Evolutionary conservation across 768 basidiomycete species (phyloP), one percentile per base, ranked within the genome.

Genomic region (Coprinopsis sp.): DNA sequence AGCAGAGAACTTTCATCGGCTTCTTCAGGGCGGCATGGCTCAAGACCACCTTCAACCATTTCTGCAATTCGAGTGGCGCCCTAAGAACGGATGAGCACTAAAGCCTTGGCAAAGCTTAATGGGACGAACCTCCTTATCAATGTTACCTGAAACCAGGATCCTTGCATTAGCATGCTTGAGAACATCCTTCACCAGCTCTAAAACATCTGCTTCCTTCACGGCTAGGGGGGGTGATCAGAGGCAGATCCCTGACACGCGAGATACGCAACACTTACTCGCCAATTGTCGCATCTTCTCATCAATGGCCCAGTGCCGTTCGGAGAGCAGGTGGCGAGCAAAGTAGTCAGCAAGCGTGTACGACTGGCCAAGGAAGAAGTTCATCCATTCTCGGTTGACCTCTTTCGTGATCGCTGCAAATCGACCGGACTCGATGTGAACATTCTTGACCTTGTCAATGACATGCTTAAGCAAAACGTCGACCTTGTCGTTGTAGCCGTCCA

Each of bases 401-500:
- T 97, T 91, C 58, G 85, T 87, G 61, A 93, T 80, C 24, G 96
- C 79, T 33, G 72, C 76, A 49, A 97, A 76, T 44, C 94, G 72
- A 47, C 87, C 78, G n/a, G 77, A 67, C 54, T 80, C 72, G 23
- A 94, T 71, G 53, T 75, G 68, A 39, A 92, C 67, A 21, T 66
- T 67, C 61, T 78, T 84, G 51, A 85, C 69, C 54, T 79, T 81
- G 51, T 83, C 78, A 34, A 94, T 60, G 43, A 97, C 78, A 50
- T 82, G 74, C 55, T 82, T 68, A 5, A 83, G 74, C 30, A 98
- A 76, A 2, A 87, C 79, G 6, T 79, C 68, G 52, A 91, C 70
- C 65, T 95, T 97, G 66, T 98, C 93, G 58, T 92, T 94, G 68
- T 96, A 98, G 5, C 96, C 96, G 37, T 72, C 76, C 44, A 91